phyloP scores from a whole-genome alignment of 345 rosid genomes.

The Moricandia moricandioides region DNA sequence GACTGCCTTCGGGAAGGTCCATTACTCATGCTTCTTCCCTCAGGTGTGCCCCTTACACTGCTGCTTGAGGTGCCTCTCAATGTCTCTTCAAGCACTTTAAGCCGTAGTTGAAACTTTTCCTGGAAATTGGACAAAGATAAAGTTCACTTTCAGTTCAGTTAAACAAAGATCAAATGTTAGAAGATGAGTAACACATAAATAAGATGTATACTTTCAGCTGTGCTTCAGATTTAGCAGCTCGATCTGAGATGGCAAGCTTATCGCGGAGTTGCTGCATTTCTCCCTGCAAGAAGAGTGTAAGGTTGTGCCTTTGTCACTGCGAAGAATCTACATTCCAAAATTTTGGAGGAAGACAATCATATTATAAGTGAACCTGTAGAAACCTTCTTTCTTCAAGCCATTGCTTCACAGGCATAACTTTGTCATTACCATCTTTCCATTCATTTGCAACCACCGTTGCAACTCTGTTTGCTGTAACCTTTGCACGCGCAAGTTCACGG shows the following conservation, averaged over 20 bases:
- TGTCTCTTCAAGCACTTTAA: slow-evolving; percentile 87
- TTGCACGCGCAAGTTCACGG: slow-evolving; percentile 95
- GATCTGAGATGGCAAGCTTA: slow-evolving; percentile 76
- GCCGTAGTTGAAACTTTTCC: slow-evolving; percentile 91
- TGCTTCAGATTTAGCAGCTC: slow-evolving; percentile 96
- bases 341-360: slow-evolving; percentile 8
- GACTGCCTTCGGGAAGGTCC: slow-evolving; percentile 97
- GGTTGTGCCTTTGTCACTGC: neutral
- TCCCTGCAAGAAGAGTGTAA: slow-evolving; percentile 52
- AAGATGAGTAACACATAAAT: neutral
- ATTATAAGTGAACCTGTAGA: slow-evolving; percentile 62
- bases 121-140: slow-evolving; percentile 30
- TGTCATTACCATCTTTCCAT: slow-evolving; percentile 98
- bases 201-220: slow-evolving; percentile 64
- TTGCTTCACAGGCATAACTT: slow-evolving; percentile 98
- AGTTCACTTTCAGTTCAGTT: neutral
- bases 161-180: neutral
- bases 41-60: slow-evolving; percentile 47
- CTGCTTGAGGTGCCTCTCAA: slow-evolving; percentile 74
- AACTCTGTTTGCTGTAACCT: slow-evolving; percentile 95
- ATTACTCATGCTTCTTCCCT: slow-evolving; percentile 76
- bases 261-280: slow-evolving; percentile 98
- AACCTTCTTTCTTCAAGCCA: slow-evolving; percentile 98
- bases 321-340: slow-evolving; percentile 6
- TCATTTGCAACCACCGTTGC: slow-evolving; percentile 98